Conservation (phyloP, 148 eudicot genomes). For the Drosera capensis region DNA sequence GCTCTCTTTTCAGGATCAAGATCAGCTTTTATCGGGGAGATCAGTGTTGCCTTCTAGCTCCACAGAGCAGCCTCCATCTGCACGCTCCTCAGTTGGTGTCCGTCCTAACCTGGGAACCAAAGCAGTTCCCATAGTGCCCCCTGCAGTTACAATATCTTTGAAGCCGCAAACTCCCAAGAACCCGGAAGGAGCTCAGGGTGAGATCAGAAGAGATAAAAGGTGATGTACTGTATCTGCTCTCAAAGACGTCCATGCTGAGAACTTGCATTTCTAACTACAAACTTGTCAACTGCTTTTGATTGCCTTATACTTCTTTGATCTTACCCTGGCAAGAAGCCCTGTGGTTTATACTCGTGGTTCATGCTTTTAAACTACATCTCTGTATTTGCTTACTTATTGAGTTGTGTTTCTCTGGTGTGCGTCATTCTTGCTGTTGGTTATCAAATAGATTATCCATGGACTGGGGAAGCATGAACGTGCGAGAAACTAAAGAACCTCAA, state of each 20-base stretch:
- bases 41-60: slow-evolving; percentile 14
- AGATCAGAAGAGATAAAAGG: slow-evolving; percentile 43
- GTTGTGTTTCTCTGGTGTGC: background rate
- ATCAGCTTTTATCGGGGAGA: slow-evolving; percentile 29
- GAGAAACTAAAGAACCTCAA: slow-evolving; percentile 52
- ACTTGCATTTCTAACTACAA: too few species aligned
- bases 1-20: slow-evolving; percentile 13
- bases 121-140: slow-evolving; percentile 40
- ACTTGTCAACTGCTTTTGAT: too few species aligned
- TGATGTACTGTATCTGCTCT: too few species aligned
- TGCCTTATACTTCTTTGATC: too few species aligned
- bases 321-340: too few species aligned
- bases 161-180: slow-evolving; percentile 31
- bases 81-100: slow-evolving; percentile 24
- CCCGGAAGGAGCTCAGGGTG: slow-evolving; percentile 19
- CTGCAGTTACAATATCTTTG: slow-evolving; percentile 40
- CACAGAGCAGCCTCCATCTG: slow-evolving; percentile 53
- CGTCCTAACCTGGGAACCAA: slow-evolving; percentile 38
- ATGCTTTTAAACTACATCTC: too few species aligned
- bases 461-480: slow-evolving; percentile 54
- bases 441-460: slow-evolving; percentile 62
- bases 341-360: too few species aligned
- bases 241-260: too few species aligned
- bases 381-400: too few species aligned
- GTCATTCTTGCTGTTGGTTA: slow-evolving; percentile 1